phyloP scores from a whole-genome alignment of 805 yeast genomes.

The Yamadazyma insecticola region DNA sequence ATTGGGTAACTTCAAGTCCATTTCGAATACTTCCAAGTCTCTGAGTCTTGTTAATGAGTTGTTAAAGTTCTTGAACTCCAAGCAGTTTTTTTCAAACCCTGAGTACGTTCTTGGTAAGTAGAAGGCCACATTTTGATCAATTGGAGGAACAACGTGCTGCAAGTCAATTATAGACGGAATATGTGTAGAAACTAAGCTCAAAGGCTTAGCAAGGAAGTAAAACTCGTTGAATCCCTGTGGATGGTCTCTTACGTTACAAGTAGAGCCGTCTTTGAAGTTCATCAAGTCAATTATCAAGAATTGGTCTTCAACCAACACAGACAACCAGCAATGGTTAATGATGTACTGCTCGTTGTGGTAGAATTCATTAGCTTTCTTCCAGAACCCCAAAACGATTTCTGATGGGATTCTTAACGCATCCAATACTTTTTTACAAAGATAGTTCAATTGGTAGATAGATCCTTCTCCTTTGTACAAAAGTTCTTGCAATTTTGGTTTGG shows the following conservation, averaged over 20 bases:
- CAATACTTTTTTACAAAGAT: conserved; percentile 70
- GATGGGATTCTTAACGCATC: conserved; percentile 65
- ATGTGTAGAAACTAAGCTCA: conserved; percentile 75
- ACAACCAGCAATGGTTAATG: conserved; percentile 85
- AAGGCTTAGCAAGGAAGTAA: conserved; percentile 77
- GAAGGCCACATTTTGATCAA: conserved; percentile 72
- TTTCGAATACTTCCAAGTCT: conserved; percentile 76
- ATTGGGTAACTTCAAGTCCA: conserved; percentile 66
- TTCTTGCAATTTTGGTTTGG: conserved; percentile 38
- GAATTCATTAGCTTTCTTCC: conserved; percentile 70
- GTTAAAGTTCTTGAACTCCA: conserved; percentile 63
- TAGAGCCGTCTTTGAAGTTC: conserved; percentile 30
- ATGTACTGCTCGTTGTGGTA: conserved; percentile 47
- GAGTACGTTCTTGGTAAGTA: conserved; percentile 87
- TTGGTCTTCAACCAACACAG: conserved; percentile 68
- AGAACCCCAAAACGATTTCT: conserved; percentile 75
- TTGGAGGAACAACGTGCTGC: conserved; percentile 83
- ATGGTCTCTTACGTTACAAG: conserved; percentile 26
- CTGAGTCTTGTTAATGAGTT: conserved; percentile 68
- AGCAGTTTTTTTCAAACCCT: conserved; percentile 57
- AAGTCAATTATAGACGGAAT: conserved; percentile 73
- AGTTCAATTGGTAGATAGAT: conserved; percentile 68
- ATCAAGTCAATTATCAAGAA: conserved; percentile 73
- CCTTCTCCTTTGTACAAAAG: conserved; percentile 49
- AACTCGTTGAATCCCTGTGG: conserved; percentile 43